Base-by-base conservation (phyloP, 805 yeast genomes). In the Candida glaebosa region DNA sequence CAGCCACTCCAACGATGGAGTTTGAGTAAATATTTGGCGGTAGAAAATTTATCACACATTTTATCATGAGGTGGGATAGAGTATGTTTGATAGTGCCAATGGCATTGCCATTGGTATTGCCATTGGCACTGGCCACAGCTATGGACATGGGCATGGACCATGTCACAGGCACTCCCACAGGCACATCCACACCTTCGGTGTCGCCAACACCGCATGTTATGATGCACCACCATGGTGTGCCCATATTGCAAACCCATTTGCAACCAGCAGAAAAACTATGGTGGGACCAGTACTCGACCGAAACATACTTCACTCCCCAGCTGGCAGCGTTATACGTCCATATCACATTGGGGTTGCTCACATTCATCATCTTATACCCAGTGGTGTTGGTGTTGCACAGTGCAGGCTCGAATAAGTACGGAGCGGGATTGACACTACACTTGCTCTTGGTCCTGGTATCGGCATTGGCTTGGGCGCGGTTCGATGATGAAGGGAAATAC, bases 211-310 rank as follows among this genome's bases (percentile, higher is more conserved):
- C 75, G 28, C 75, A 70, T 46, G 60, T 54, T 7, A 39, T 45
- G 53, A 53, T 57, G 12, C 69, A 79, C 54, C 57, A 61, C 37
- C 96, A 87, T 54, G 95, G 95, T 0, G 54, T 77, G 48, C 90
- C 95, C 1, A 86, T 90, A 33, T 68, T 89, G 35, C 66, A 79
- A 19, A 83, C 85, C 2, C 54, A 77, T 15, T 71, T 90, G 37
- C 72, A 81, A 14, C 83, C 90, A 0, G 84, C 80, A 34, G 96
- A 89, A 60, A 67, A 79, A 41, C 57, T 72, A 19, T 90, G 75
- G 61, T 90, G 97, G 97, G 81, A 79, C 37, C 57, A 62, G 18
- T 90, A 89, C 62, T 80, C 85, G 54, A 79, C 95, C 10, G 83
- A 91, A 1, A 81, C 87, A 3, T 89, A 74, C 58, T 80, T 87